These are phyloP conservation scores for Pythium plurisporium DNA, from an alignment of 352 stramenopile species.

Conservation along the genomic window DNA sequence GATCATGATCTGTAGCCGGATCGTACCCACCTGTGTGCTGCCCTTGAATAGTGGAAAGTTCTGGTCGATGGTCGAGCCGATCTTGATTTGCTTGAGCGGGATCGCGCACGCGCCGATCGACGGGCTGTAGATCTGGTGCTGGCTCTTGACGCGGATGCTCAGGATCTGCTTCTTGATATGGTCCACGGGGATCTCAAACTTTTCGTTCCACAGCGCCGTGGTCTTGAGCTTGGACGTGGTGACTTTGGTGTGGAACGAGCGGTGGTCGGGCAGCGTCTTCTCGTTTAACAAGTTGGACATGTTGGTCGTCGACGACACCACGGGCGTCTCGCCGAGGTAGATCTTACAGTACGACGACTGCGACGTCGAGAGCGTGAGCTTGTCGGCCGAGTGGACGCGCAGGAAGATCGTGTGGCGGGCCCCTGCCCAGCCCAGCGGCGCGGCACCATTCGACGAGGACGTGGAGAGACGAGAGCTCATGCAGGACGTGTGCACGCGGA, in stretches of 20 bases:
- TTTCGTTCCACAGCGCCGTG: conserved; percentile 70
- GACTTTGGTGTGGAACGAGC: conserved; percentile 59
- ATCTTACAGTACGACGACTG: conserved; percentile 64
- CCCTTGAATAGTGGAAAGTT: conserved; percentile 58
- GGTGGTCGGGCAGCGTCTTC: conserved; percentile 21
- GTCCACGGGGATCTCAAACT: conserved; percentile 57
- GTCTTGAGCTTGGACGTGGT: conserved; percentile 24
- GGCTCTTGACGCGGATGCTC: conserved; percentile 71
- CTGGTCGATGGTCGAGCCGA: conserved; percentile 43
- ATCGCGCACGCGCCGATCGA: conserved; percentile 56
- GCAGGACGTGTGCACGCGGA: not conserved
- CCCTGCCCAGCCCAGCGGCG: conserved; percentile 12
- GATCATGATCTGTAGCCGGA: conserved; percentile 52
- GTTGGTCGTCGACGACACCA: conserved; percentile 30
- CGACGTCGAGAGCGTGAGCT: conserved; percentile 33
- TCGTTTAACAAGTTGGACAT: conserved; percentile 19
- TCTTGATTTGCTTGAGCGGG: conserved; percentile 42
- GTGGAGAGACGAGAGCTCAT: conserved; percentile 16
- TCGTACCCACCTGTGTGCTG: conserved; percentile 29
- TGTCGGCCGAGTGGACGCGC: conserved; percentile 58
- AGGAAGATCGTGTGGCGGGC: conserved; percentile 55
- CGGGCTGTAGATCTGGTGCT: conserved; percentile 59
- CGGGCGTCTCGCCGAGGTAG: conserved; percentile 53
- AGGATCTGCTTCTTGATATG: conserved; percentile 47
- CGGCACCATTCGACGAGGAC: conserved; percentile 10